These are phyloP conservation scores for Cercophora newfieldiana DNA, from an alignment of 495 filamentous ascomycete genomes.

Conservation along the genomic window DNA sequence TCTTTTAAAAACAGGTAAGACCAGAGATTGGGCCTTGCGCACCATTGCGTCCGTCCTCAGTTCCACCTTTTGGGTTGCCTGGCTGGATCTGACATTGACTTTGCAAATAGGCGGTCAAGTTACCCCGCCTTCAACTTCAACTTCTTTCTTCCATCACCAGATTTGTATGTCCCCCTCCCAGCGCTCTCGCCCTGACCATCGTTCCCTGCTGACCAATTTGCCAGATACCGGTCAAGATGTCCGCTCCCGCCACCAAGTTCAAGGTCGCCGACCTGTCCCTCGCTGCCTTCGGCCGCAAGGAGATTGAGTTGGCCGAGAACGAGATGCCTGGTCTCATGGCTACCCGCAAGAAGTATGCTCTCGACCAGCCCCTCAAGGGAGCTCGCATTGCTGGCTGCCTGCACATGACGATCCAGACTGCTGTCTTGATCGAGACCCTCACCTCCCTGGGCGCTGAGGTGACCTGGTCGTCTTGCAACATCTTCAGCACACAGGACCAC, in stretches of 20 bases:
- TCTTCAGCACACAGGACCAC: slow-evolving; percentile 99
- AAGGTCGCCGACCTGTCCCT: slow-evolving; percentile 98
- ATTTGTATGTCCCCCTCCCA: neutral
- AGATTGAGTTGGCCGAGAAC: slow-evolving; percentile 98
- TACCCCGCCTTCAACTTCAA: slow-evolving; percentile 14
- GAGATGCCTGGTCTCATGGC: slow-evolving; percentile 98
- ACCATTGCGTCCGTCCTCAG: neutral
- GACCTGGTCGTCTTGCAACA: slow-evolving; percentile 98
- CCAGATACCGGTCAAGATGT: slow-evolving; percentile 41
- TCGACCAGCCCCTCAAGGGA: slow-evolving; percentile 90
- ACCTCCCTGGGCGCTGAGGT: slow-evolving; percentile 92
- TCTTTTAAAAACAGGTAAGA: neutral
- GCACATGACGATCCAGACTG: slow-evolving; percentile 99
- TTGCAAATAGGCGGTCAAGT: slow-evolving; percentile 5
- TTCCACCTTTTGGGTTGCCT: neutral
- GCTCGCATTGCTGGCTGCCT: slow-evolving; percentile 91
- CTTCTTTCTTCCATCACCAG: neutral
- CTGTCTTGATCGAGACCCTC: slow-evolving; percentile 97
- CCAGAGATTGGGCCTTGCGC: neutral
- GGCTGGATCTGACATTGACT: neutral
- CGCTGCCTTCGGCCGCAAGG: slow-evolving; percentile 97
- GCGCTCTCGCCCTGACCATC: neutral
- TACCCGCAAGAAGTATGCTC: slow-evolving; percentile 85
- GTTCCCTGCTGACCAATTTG: neutral
- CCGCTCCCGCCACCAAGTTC: slow-evolving; percentile 87